Evolutionary conservation across 2,329 filamentous ascomycete genomes (phyloP).

Genomic region (Penicillium hesseltinei): DNA sequence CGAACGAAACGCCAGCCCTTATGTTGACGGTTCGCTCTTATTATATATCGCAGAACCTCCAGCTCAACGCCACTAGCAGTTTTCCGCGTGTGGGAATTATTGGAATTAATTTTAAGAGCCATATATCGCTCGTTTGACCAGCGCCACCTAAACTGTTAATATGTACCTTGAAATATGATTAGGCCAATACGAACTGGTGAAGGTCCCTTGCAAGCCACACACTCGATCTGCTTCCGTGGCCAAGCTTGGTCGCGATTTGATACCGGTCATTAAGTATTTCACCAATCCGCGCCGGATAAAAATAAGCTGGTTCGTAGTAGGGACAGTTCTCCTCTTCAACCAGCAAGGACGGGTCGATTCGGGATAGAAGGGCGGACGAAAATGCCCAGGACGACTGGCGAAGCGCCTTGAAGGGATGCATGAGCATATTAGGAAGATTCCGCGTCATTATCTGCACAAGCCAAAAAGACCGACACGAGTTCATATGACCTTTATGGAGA

Average conservation of each 20-base stretch:
- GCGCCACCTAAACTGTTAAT: constrained; percentile 23
- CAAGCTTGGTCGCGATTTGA: constrained; percentile 26
- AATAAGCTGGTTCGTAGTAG: constrained; percentile 16
- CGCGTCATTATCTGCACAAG: not conserved
- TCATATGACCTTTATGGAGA: not conserved
- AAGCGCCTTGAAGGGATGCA: not conserved
- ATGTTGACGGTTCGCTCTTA: constrained; percentile 28
- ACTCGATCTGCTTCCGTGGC: constrained; percentile 24
- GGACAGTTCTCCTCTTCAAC: constrained; percentile 22
- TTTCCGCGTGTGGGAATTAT: constrained; percentile 6
- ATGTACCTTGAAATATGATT: not conserved
- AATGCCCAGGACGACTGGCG: constrained; percentile 2
- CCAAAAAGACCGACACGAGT: not conserved
- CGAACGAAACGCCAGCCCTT: constrained; percentile 33
- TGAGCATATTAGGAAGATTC: not conserved
- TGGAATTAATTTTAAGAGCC: constrained; percentile 35
- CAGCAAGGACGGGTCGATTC: constrained; percentile 1
- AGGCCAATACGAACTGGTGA: constrained; percentile 19
- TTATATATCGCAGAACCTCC: constrained; percentile 28
- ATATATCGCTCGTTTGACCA: constrained; percentile 31
- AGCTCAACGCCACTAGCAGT: constrained; percentile 23
- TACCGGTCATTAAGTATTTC: constrained; percentile 25
- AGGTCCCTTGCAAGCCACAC: constrained; percentile 30
- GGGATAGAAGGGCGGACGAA: constrained; percentile 2
- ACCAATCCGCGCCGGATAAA: constrained; percentile 24